Conservation (phyloP, 352 stramenopile genomes). For the Hyaloperonospora brassicae region DNA sequence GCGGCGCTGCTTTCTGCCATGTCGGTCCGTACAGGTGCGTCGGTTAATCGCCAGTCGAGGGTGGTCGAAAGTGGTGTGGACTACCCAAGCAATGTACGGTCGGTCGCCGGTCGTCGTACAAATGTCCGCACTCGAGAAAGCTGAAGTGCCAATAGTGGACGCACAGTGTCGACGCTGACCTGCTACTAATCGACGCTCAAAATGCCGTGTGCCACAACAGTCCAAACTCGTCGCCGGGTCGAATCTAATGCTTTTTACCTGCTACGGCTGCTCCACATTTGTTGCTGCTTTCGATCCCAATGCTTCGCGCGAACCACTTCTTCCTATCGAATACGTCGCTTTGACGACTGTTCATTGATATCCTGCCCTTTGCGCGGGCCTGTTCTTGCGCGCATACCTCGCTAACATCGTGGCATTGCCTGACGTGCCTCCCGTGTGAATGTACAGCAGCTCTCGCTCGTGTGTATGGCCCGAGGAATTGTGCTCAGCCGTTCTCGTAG, state of each 20-base stretch:
- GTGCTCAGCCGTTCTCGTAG: background rate
- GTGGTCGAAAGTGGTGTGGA: too few relatives aligned
- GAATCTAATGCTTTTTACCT: constrained; percentile 49
- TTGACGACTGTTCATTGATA: constrained; percentile 16
- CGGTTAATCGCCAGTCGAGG: background rate
- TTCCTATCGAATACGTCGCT: constrained; percentile 14
- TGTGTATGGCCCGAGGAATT: background rate
- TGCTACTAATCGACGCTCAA: background rate
- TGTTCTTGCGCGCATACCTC: constrained; percentile 39
- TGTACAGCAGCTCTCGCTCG: constrained; percentile 55
- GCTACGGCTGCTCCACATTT: background rate
- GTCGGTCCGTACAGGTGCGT: background rate
- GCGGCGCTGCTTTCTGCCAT: constrained; percentile 4
- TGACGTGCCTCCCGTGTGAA: constrained; percentile 70
- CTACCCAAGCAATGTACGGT: too few relatives aligned
- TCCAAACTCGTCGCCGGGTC: constrained; percentile 75
- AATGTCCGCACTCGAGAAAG: background rate
- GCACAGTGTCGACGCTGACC: background rate
- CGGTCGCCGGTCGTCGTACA: too few relatives aligned
- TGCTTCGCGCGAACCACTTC: too few relatives aligned
- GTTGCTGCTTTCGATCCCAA: too few relatives aligned
- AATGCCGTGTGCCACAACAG: constrained; percentile 54
- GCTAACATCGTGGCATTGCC: constrained; percentile 70
- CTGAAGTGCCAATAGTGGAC: background rate
- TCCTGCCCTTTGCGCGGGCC: background rate